phyloP scores from a whole-genome alignment of 805 yeast species.

The Myxozyma geophila region DNA sequence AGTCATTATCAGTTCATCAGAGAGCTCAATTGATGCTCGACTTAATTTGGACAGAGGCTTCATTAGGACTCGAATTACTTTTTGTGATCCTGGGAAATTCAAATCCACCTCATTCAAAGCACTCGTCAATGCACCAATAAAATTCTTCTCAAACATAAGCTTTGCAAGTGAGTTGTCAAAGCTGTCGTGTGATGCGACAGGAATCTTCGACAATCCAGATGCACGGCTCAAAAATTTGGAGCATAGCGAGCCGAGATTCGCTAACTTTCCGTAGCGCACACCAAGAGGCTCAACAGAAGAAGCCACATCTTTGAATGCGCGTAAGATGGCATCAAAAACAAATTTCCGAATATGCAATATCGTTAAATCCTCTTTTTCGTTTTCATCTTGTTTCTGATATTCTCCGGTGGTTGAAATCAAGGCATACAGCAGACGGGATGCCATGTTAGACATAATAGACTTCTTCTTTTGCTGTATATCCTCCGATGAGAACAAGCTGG shows the following conservation, averaged over 20 bases:
- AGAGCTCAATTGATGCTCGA: constrained; percentile 53
- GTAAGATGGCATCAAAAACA: constrained; percentile 68
- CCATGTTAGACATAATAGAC: constrained; percentile 60
- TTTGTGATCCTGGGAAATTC: constrained; percentile 69
- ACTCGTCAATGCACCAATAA: constrained; percentile 54
- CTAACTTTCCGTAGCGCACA: constrained; percentile 59
- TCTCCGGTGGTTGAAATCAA: constrained; percentile 65
- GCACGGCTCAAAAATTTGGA: constrained; percentile 41
- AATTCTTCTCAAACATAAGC: constrained; percentile 68
- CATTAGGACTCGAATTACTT: constrained; percentile 58
- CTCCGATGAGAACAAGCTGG: constrained; percentile 46
- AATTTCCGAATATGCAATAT: constrained; percentile 74
- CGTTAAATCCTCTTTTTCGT: constrained; percentile 60
- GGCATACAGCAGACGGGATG: constrained; percentile 64
- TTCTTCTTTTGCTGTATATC: constrained; percentile 48
- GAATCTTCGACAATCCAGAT: constrained; percentile 6
- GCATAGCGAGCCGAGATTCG: constrained; percentile 57
- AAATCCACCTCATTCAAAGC: constrained; percentile 71
- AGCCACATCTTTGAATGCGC: constrained; percentile 60
- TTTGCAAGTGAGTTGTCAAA: constrained; percentile 70
- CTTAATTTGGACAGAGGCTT: constrained; percentile 56
- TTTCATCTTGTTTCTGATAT: constrained; percentile 41
- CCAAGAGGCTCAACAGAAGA: constrained; percentile 47
- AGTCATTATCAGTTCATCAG: constrained; percentile 44
- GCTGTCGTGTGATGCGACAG: constrained; percentile 18